Evolutionary conservation across 352 stramenopile species (phyloP), one percentile per base, ranked within the genome.

Genomic region (Pythium rhizo-oryzae): DNA sequence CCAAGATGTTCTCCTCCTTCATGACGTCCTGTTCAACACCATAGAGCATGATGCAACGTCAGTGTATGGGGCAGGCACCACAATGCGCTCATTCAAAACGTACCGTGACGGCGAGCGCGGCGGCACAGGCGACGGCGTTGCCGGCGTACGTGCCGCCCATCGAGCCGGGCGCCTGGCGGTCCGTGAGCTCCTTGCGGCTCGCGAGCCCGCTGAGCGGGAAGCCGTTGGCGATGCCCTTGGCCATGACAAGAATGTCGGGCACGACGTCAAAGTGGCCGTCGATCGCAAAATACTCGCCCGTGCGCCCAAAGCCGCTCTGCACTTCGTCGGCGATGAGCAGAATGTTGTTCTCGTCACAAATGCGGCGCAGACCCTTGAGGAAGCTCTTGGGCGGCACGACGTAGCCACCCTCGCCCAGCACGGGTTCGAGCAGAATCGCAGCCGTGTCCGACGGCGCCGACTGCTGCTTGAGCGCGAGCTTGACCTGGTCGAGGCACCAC

Each of bases 241-340:
- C 94, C 74, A 97, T 97, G 23, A 93, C 81, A 37, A 98, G 69
- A 62, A 98, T 97, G 72, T 98, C 94, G 19, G 94, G 92, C 41
- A 88, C 72, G 4, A 97, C 82, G 63, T 95, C 79, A 54, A 87
- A 87, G 69, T 96, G 75, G 61, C 92, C 77, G 68, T 97, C 74
- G 39, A 95, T 92, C 39, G 93, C 90, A 73, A 94, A 97, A 75
- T 94, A 87, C 33, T 88, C 82, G 39, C 90, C 92, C 30, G 90
- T 97, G 41, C 92, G 84, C 30, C 81, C 94, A 70, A 96, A 96
- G 16, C 93, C 94, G 44, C 84, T 93, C 72, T 98, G 94, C 37
- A 98, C 87, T 73, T 98, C 93, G 66, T 99, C 96, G 9, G 92
- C 80, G 62, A 98, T 96, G 49, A 99, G 78, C 46, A 99, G 71